Conservation (phyloP, 345 rosid species). For the Limnanthes douglasii region DNA sequence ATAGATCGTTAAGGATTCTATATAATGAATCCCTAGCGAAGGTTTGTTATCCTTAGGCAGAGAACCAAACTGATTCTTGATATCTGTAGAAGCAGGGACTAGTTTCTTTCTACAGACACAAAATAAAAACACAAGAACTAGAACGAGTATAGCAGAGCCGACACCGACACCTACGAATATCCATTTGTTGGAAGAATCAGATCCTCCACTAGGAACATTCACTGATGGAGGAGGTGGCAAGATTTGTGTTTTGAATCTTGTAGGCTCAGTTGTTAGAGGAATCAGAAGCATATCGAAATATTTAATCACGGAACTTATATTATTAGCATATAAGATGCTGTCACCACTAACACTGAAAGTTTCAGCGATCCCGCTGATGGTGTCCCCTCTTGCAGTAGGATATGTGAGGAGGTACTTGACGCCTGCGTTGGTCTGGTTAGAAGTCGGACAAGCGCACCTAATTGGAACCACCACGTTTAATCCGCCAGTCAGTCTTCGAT, state of each 20-base stretch:
- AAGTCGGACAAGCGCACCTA: constrained; percentile 75
- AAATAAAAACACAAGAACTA: constrained; percentile 20
- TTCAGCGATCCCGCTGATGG: constrained; percentile 25
- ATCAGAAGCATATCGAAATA: constrained; percentile 55
- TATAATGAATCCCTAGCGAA: no score
- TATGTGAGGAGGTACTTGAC: constrained; percentile 42
- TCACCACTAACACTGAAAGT: constrained; percentile 22
- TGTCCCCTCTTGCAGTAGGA: constrained; percentile 26
- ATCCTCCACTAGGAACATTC: no score
- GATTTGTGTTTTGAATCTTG: constrained; percentile 7
- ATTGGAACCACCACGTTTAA: constrained; percentile 35
- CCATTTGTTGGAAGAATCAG: constrained; percentile 52
- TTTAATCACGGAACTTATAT: constrained; percentile 11
- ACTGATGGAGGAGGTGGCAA: constrained; percentile 12
- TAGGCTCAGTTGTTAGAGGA: constrained; percentile 41
- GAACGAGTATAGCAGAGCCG: constrained; percentile 28
- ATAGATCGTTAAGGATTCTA: constrained; percentile 53
- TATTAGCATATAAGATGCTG: constrained; percentile 34
- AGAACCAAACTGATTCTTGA: constrained; percentile 17
- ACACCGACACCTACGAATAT: constrained; percentile 40
- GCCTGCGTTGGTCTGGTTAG: constrained; percentile 34
- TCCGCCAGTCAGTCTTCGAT: constrained; percentile 11
- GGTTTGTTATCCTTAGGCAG: constrained; percentile 15
- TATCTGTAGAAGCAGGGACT: constrained; percentile 5
- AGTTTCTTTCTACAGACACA: no score